Conservation (phyloP, 805 yeast genomes). For the Yarrowia sp. region DNA sequence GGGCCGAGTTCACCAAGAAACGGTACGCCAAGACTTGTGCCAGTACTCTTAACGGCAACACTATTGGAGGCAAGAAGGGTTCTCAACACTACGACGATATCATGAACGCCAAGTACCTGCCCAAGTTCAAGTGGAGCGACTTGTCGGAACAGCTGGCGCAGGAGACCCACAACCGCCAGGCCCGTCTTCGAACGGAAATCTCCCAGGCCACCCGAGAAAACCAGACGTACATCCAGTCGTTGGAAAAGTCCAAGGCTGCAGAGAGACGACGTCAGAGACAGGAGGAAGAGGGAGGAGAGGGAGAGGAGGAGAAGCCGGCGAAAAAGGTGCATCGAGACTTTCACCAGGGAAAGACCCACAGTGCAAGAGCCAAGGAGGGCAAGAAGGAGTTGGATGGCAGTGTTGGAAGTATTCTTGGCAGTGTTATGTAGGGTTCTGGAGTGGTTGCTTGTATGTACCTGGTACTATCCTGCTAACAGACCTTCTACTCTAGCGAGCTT, state of each 20-base stretch:
- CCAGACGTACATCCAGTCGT: conserved; percentile 75
- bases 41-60: conserved; percentile 79
- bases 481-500: no score
- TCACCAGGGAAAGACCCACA: conserved; percentile 5
- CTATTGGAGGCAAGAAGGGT: conserved; percentile 87
- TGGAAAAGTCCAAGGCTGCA: conserved; percentile 66
- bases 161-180: conserved; percentile 84
- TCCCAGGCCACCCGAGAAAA: conserved; percentile 85
- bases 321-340: conserved; percentile 7
- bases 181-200: conserved; percentile 81
- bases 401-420: conserved; percentile 5
- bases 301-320: background rate
- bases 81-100: conserved; percentile 91
- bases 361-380: background rate
- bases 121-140: conserved; percentile 93
- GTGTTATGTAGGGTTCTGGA: conserved; percentile 15
- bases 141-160: conserved; percentile 88
- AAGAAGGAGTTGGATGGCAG: background rate
- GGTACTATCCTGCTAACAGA: no score
- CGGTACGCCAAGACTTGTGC: conserved; percentile 87
- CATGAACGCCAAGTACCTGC: conserved; percentile 81
- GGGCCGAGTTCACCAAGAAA: conserved; percentile 88
- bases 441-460: no score
- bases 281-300: background rate
- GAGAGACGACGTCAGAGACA: background rate